These are phyloP conservation scores for Penicillium sp. DNA, from an alignment of 2,329 filamentous ascomycete species.

Conservation along the genomic window DNA sequence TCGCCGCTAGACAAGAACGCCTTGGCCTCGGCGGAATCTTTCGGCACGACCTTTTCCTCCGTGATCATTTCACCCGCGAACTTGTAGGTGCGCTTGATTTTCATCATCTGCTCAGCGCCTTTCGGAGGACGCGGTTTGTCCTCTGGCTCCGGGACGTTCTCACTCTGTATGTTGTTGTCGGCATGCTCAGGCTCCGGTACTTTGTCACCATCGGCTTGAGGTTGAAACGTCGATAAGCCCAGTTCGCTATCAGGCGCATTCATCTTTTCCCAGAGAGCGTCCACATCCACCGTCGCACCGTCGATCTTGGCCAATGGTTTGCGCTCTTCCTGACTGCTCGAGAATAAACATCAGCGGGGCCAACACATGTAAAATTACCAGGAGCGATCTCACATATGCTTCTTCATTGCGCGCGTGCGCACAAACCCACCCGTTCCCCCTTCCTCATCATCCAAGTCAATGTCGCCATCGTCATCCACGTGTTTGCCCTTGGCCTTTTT, in stretches of 20 bases:
- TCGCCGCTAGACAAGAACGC: conserved; percentile 45
- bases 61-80: conserved; percentile 53
- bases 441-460: conserved; percentile 39
- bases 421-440: conserved; percentile 49
- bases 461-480: conserved; percentile 35
- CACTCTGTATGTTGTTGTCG: conserved; percentile 15
- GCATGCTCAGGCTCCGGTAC: conserved; percentile 10
- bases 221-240: conserved; percentile 11
- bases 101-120: conserved; percentile 44
- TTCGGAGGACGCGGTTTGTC: conserved; percentile 8
- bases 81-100: conserved; percentile 53
- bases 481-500: conserved; percentile 30
- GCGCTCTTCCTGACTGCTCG: conserved; percentile 42
- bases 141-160: conserved; percentile 8
- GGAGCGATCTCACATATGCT: conserved; percentile 38
- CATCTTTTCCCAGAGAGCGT: conserved; percentile 51
- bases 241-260: conserved; percentile 32
- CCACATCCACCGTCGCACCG: conserved; percentile 51
- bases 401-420: conserved; percentile 50
- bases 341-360: background rate
- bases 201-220: conserved; percentile 13
- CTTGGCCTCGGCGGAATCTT: conserved; percentile 51
- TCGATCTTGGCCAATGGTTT: conserved; percentile 45
- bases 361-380: background rate
- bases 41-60: conserved; percentile 49